Base-by-base conservation (phyloP, 2,329 filamentous ascomycete genomes). In the Fusarium foetens region DNA sequence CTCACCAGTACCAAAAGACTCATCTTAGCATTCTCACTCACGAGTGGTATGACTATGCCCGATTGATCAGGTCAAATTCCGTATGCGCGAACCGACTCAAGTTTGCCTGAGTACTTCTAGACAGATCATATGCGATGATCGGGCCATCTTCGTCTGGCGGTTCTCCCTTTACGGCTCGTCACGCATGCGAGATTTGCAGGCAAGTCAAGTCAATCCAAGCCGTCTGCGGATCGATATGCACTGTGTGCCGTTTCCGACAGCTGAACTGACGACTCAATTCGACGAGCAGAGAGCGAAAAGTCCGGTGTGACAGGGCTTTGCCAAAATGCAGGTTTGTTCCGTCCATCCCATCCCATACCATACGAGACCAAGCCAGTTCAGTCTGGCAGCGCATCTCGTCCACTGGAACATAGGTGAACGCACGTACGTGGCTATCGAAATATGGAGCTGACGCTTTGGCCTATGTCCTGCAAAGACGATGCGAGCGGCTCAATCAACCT, bases 171-270 rank as follows among this genome's bases (percentile, higher is more conserved):
- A 33, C 46, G 8, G 35, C 33, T 1, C 55, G 55, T 39, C 25
- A 59, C 17, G 55, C 55, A 23, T 52, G 55, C 17, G 55, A 52
- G 14, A 39, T 59, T 33, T 59, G 55, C 55, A 52, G 55, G 55
- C 3, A 25, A 5, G 55, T 13, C 29, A 21, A 49, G 43, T 11
- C 21, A 19, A 23, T 16, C 16, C 29, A n/a, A n/a, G 45, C 21
- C 45, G 4, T 19, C 21, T 16, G 5, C 21, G 16, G 11, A 7
- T 16, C 29, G 11, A 23, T 23, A 23, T 33, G n/a, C 29, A 49
- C n/a, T 23, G 16, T 23, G n/a, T 23, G 1, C 11, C 2, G 5
- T 27, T 27, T n/a, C 3, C 10, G 17, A 17, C 10, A 19, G 7
- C 9, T n/a, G 14, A 33, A n/a, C 53, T 48, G 17, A 48, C 23